Percentiles rank a stretch among this genome's conserved stretches.
Evolutionary conservation across 441 rosid genomes (phyloP).

Genomic region (Gossypium davidsonii): DNA sequence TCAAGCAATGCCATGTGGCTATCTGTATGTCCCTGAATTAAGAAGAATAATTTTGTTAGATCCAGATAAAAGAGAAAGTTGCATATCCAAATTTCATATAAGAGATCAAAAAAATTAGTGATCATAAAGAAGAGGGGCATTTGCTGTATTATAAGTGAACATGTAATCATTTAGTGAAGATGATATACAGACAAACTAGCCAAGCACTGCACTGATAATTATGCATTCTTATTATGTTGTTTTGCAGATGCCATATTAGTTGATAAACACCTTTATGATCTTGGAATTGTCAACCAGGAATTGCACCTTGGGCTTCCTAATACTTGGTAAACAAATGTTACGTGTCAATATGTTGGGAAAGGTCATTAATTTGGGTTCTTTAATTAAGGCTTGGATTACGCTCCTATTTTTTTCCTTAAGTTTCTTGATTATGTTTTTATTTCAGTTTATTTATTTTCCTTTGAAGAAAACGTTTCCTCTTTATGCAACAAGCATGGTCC

Average conservation of each 20-base stretch:
- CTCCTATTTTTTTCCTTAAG: too few relatives aligned
- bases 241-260: not conserved
- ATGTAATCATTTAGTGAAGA: not conserved
- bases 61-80: not conserved
- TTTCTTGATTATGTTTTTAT: too few relatives aligned
- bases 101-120: not conserved
- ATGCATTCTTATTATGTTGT: not conserved
- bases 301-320: not conserved
- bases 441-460: too few relatives aligned
- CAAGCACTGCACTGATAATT: not conserved
- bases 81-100: not conserved
- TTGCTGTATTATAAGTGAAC: not conserved
- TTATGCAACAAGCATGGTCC: too few relatives aligned
- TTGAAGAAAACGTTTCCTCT: too few relatives aligned
- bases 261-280: not conserved
- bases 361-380: too few relatives aligned
- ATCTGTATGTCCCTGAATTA: constrained; percentile 84
- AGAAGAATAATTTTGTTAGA: constrained; percentile 15
- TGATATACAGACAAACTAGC: not conserved
- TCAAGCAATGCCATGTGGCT: constrained; percentile 78
- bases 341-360: too few relatives aligned
- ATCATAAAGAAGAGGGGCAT: not conserved
- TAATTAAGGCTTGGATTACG: too few relatives aligned
- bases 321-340: not conserved
- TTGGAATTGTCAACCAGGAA: not conserved